These are phyloP conservation scores for Morella rubra DNA, from an alignment of 306 rosid species.

Conservation along the genomic window DNA sequence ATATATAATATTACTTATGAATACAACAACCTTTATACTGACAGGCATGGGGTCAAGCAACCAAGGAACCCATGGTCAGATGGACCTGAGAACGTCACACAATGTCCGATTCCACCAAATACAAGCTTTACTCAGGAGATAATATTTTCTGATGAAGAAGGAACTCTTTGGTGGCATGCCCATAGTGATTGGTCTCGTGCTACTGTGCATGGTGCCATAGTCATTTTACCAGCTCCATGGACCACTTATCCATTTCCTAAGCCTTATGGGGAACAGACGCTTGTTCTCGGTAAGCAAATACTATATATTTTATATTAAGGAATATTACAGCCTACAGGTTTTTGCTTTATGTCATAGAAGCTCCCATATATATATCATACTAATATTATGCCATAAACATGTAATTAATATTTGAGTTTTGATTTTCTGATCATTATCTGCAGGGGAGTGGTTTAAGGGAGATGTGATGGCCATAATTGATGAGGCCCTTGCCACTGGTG, in stretches of 20 bases:
- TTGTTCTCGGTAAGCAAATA: neutral
- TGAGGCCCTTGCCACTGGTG: slow-evolving; percentile 3
- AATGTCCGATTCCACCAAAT: neutral
- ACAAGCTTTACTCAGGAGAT: neutral
- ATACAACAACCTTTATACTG: neutral
- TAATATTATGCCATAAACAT: too few relatives aligned
- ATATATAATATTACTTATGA: too few relatives aligned
- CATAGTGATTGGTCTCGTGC: slow-evolving; percentile 3
- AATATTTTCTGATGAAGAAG: neutral
- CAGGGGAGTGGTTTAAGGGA: slow-evolving; percentile 9
- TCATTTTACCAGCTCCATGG: neutral
- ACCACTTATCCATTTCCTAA: neutral
- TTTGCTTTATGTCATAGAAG: too few relatives aligned
- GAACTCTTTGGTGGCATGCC: slow-evolving; percentile 15
- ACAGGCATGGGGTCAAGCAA: slow-evolving; percentile 5
- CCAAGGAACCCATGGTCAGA: slow-evolving; percentile 15
- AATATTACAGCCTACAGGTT: too few relatives aligned
- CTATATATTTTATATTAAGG: too few relatives aligned
- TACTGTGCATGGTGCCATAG: slow-evolving; percentile 7
- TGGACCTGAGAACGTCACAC: slow-evolving; percentile 9
- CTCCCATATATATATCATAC: too few relatives aligned
- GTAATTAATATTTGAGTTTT: neutral
- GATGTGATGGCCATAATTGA: slow-evolving; percentile 5
- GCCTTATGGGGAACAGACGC: neutral
- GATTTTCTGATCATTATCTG: neutral